A percentile compares a stretch with the other conserved stretches of the same genome.
phyloP scores from a whole-genome alignment of 768 basidiomycete species.

The Polyporus arcularius region DNA sequence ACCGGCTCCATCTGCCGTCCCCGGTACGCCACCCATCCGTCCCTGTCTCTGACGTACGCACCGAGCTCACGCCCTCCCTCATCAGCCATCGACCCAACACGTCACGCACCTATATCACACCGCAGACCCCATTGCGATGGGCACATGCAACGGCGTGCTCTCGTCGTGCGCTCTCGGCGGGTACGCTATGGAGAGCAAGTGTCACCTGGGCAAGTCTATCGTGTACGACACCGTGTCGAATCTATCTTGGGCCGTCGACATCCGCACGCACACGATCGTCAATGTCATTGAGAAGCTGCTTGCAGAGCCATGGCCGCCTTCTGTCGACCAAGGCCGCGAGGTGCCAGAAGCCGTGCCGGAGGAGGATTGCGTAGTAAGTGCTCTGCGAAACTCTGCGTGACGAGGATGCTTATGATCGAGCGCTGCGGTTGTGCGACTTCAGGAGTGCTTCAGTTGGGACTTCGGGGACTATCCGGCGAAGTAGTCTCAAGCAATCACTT shows the following conservation, averaged over 20 bases:
- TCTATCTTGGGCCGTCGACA: conserved; percentile 80
- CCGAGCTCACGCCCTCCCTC: not conserved
- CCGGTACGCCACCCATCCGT: conserved; percentile 52
- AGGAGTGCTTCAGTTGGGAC: conserved; percentile 77
- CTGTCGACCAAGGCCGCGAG: conserved; percentile 59
- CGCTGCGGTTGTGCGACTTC: not conserved
- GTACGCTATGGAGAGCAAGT: conserved; percentile 86
- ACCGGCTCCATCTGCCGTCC: conserved; percentile 80
- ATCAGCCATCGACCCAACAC: conserved; percentile 70
- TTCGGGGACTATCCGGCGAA: conserved; percentile 48
- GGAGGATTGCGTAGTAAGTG: conserved; percentile 71
- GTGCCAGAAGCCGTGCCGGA: conserved; percentile 58
- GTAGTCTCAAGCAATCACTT: not conserved
- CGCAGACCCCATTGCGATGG: conserved; percentile 93
- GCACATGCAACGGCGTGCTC: conserved; percentile 77
- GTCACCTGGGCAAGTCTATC: conserved; percentile 85
- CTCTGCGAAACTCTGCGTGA: not conserved
- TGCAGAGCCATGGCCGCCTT: conserved; percentile 68
- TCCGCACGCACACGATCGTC: conserved; percentile 80
- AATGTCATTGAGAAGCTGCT: conserved; percentile 77
- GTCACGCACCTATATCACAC: conserved; percentile 93
- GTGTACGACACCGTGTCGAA: conserved; percentile 91
- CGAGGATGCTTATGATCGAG: no score
- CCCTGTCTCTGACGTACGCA: not conserved
- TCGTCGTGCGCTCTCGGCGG: conserved; percentile 85